Evolutionary conservation across 805 yeast genomes (phyloP).

Genomic region (Candida ponderosae): DNA sequence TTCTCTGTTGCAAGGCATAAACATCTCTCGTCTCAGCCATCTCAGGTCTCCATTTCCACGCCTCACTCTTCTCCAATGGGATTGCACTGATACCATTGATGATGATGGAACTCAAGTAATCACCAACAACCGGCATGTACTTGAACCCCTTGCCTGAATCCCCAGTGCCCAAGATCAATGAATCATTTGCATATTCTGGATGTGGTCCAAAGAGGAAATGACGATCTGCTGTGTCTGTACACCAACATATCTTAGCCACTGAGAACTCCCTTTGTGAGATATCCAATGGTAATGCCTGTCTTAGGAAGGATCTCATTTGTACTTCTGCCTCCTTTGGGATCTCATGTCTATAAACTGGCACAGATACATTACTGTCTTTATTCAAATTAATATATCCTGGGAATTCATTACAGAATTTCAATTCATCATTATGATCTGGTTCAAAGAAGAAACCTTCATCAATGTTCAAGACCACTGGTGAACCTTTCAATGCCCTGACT

Average conservation of each 20-base stretch:
- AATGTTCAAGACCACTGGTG: conserved; percentile 28
- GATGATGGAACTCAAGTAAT: conserved; percentile 23
- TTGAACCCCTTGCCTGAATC: conserved; percentile 31
- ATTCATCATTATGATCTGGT: conserved; percentile 26
- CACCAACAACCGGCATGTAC: conserved; percentile 27
- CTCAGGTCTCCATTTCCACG: conserved; percentile 31
- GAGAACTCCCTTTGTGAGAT: conserved; percentile 22
- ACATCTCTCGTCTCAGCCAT: conserved; percentile 18
- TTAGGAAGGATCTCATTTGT: conserved; percentile 24
- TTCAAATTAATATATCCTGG: conserved; percentile 27
- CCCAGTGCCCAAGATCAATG: conserved; percentile 26
- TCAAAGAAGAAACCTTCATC: conserved; percentile 36
- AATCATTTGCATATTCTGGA: conserved; percentile 19
- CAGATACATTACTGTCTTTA: conserved; percentile 11
- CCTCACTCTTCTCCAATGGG: conserved; percentile 15
- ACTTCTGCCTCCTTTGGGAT: conserved; percentile 26
- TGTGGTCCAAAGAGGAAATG: conserved; percentile 23
- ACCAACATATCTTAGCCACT: conserved; percentile 27
- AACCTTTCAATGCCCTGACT: conserved; percentile 19
- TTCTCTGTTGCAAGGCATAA: conserved; percentile 18
- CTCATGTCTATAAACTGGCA: conserved; percentile 22
- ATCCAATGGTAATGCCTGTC: conserved; percentile 25
- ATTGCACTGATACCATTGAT: conserved; percentile 22
- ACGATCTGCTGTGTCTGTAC: conserved; percentile 28
- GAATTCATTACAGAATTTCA: conserved; percentile 32